Conservation (phyloP, 768 basidiomycete species). For the Leccinum rimulosum region DNA sequence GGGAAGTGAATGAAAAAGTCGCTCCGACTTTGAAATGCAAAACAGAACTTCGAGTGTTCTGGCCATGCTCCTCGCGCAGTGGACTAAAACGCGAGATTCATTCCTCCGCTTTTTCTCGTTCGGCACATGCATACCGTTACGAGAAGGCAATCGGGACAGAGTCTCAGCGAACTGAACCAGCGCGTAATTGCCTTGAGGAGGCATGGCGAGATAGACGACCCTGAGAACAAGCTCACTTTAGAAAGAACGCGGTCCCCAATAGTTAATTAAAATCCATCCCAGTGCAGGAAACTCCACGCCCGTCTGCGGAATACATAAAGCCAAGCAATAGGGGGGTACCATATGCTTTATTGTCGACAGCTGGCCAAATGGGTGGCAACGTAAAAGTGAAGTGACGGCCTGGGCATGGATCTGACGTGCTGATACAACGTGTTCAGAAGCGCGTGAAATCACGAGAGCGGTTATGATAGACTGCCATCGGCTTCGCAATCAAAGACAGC, state of each 20-base stretch:
- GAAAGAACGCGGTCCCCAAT: conserved; percentile 23
- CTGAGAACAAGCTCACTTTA: conserved; percentile 24
- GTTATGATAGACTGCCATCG: conserved; percentile 33
- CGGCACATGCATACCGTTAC: conserved; percentile 33
- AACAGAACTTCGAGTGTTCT: conserved; percentile 34
- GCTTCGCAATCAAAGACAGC: conserved; percentile 24
- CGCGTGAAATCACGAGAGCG: conserved; percentile 34
- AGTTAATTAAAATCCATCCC: conserved; percentile 36
- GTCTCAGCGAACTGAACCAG: conserved; percentile 36
- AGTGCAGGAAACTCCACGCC: conserved; percentile 33
- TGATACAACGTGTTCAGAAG: conserved; percentile 36
- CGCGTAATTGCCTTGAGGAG: conserved; percentile 37
- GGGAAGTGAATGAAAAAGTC: conserved; percentile 25
- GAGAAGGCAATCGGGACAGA: conserved; percentile 31
- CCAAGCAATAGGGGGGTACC: conserved; percentile 30
- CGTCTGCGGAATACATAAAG: conserved; percentile 37
- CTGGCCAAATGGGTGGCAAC: conserved; percentile 25
- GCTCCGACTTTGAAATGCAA: conserved; percentile 35
- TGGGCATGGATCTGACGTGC: conserved; percentile 34
- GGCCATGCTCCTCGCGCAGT: conserved; percentile 35
- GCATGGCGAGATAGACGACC: conserved; percentile 29
- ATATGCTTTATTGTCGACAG: conserved; percentile 25
- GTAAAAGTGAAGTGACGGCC: conserved; percentile 32
- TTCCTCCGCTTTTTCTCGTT: conserved; percentile 31
- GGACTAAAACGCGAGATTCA: conserved; percentile 36